phyloP scores from a whole-genome alignment of 83 land plant species.

The Picea engelmannii region DNA sequence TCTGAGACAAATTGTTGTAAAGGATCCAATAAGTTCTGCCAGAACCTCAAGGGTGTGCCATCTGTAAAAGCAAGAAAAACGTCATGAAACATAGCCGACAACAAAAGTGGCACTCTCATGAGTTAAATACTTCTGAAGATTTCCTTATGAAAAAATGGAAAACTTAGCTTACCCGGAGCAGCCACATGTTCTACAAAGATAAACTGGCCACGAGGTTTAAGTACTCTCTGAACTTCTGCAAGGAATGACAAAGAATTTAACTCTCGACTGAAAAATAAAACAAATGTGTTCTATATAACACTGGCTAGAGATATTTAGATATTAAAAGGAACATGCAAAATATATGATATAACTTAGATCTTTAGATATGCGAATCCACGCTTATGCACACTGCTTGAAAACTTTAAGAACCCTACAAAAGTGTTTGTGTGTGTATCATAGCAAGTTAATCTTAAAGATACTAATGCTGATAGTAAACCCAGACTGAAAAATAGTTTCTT shows the following conservation, averaged over 20 bases:
- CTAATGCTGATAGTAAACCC: background rate
- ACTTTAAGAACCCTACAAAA: background rate
- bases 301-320: background rate
- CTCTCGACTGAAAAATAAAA: background rate
- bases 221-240: conserved; percentile 89
- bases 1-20: conserved; percentile 75
- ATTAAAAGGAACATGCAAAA: background rate
- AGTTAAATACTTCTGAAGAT: background rate
- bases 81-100: background rate
- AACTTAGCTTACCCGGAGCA: conserved; percentile 64
- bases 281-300: background rate
- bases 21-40: conserved; percentile 75
- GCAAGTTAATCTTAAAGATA: background rate
- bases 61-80: conserved; percentile 32
- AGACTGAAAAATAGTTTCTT: background rate
- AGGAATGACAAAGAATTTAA: background rate
- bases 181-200: conserved; percentile 91
- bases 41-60: conserved; percentile 43
- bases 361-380: background rate
- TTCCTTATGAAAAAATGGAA: background rate
- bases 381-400: background rate
- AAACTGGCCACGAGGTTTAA: conserved; percentile 77
- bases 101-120: background rate
- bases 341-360: background rate
- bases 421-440: background rate